These are phyloP conservation scores for Lophiotrema nucula DNA, from an alignment of 495 filamentous ascomycete species.

Conservation along the genomic window DNA sequence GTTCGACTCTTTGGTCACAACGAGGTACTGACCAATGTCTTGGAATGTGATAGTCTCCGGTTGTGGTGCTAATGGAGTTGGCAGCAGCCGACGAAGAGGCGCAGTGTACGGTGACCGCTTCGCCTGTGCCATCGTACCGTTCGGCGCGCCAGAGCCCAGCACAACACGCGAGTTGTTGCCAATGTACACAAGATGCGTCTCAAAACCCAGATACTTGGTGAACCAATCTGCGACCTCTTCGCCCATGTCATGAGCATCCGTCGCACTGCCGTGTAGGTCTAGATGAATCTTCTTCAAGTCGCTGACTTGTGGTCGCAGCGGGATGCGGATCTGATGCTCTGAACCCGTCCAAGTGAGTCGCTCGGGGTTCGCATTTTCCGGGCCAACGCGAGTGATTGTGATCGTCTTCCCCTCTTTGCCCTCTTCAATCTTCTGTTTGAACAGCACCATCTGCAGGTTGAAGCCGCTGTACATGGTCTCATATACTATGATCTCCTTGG, in stretches of 20 bases:
- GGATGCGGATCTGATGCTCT: neutral
- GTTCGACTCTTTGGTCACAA: conserved; percentile 3
- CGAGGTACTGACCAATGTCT: conserved; percentile 5
- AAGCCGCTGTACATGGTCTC: conserved; percentile 12
- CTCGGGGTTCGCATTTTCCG: neutral
- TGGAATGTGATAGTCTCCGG: conserved; percentile 4
- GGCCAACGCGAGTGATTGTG: neutral
- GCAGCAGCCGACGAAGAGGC: neutral
- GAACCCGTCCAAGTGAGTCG: neutral
- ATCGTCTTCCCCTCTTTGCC: neutral
- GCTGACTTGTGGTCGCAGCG: neutral
- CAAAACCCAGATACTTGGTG: neutral
- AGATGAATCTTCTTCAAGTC: neutral
- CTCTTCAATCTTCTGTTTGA: neutral
- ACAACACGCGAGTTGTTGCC: neutral
- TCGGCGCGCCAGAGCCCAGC: conserved; percentile 1
- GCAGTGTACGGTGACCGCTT: neutral
- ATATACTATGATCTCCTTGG: neutral
- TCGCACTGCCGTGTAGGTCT: conserved; percentile 6
- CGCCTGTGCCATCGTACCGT: neutral
- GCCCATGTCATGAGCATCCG: conserved; percentile 4
- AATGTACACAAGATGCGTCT: conserved; percentile 1
- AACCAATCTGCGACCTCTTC: neutral
- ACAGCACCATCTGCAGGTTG: conserved; percentile 1
- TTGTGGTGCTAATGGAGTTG: neutral